phyloP scores from a whole-genome alignment of 306 rosid species.

The Hippophae tibetana region DNA sequence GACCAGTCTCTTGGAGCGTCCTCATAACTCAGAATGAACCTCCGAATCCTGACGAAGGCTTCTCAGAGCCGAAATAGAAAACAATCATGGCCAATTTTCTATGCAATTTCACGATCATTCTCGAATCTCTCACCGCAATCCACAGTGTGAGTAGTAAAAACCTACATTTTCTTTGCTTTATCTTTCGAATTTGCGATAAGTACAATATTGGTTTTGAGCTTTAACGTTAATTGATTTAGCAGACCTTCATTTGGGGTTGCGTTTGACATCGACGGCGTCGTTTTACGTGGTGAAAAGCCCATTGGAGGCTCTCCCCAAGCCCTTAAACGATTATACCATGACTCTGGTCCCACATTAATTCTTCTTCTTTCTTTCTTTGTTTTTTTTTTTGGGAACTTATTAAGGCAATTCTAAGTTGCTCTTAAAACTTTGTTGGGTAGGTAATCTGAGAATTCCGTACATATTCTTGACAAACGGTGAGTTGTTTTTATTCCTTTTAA shows the following conservation, averaged over 20 bases:
- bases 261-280: constrained; percentile 93
- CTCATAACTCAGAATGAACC: constrained; percentile 27
- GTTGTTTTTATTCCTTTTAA: constrained; percentile 12
- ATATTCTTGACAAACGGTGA: constrained; percentile 82
- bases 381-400: background rate
- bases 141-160: constrained; percentile 27
- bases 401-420: too few relatives aligned
- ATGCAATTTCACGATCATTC: constrained; percentile 30
- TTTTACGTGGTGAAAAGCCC: constrained; percentile 59
- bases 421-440: constrained; percentile 19
- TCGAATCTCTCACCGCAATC: constrained; percentile 38
- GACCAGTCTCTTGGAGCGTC: too few relatives aligned
- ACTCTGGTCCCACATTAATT: constrained; percentile 30
- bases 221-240: constrained; percentile 9
- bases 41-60: constrained; percentile 36
- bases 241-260: constrained; percentile 68
- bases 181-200: background rate
- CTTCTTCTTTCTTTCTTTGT: background rate
- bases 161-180: background rate
- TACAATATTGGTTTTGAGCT: background rate
- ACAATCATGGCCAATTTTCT: constrained; percentile 13
- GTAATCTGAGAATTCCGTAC: constrained; percentile 50
- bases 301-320: constrained; percentile 76
- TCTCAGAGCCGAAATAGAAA: constrained; percentile 19
- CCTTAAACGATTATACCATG: constrained; percentile 42